Conservation (phyloP, 2,329 filamentous ascomycete species). For the Cladosporium sp. region DNA sequence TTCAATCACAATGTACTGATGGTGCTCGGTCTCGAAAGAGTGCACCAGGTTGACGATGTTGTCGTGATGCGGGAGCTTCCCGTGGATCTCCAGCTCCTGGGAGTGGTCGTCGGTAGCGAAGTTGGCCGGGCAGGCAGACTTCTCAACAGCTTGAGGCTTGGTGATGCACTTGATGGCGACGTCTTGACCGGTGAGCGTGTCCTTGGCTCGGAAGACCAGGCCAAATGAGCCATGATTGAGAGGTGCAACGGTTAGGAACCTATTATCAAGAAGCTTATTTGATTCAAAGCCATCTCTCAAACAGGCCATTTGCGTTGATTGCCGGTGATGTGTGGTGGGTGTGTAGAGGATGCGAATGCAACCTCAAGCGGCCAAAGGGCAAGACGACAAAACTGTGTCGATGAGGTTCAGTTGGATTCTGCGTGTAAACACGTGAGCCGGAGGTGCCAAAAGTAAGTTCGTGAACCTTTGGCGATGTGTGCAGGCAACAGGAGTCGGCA, state of each 20-base stretch:
- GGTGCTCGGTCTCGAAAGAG: constrained; percentile 87
- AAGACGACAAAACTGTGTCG: constrained; percentile 1
- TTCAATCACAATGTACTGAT: constrained; percentile 90
- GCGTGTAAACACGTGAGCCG: constrained; percentile 9
- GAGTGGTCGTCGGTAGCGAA: constrained; percentile 79
- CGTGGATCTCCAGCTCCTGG: constrained; percentile 78
- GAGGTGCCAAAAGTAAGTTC: constrained; percentile 20
- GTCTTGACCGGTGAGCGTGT: constrained; percentile 71
- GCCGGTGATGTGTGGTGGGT: constrained; percentile 16
- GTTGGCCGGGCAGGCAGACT: constrained; percentile 55
- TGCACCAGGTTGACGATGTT: constrained; percentile 93
- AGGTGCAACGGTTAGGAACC: constrained; percentile 86
- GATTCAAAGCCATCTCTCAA: constrained; percentile 78
- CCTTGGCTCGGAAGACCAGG: constrained; percentile 93
- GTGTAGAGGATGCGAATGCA: constrained; percentile 17
- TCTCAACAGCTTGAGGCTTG: constrained; percentile 65
- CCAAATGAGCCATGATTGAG: constrained; percentile 99
- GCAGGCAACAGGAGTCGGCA: constrained; percentile 9
- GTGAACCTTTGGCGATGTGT: constrained; percentile 19
- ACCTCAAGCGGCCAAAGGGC: constrained; percentile 10
- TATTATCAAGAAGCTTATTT: constrained; percentile 74
- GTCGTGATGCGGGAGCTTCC: constrained; percentile 73
- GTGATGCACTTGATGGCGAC: constrained; percentile 97
- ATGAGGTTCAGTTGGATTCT: constrained; percentile 6
- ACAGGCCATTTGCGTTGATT: constrained; percentile 68